These are phyloP conservation scores for Aureobasidium vineae DNA, from an alignment of 2,329 filamentous ascomycete genomes.

Conservation along the genomic window DNA sequence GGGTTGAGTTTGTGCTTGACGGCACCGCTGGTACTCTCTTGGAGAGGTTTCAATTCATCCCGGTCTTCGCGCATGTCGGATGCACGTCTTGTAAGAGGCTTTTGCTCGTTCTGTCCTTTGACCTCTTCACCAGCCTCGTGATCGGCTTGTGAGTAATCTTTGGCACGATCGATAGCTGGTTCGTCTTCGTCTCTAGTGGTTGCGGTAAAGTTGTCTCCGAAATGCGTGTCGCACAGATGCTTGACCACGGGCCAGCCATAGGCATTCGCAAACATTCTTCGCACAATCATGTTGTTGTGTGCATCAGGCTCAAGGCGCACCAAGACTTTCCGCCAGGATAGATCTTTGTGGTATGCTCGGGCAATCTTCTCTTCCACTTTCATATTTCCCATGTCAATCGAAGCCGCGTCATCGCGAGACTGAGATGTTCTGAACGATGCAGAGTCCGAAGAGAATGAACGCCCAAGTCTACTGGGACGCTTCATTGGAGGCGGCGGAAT, in stretches of 20 bases:
- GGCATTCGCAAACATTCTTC: slow-evolving; percentile 94
- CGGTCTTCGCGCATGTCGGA: slow-evolving; percentile 52
- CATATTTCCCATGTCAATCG: slow-evolving; percentile 66
- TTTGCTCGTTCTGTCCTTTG: slow-evolving; percentile 45
- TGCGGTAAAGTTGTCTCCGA: slow-evolving; percentile 70
- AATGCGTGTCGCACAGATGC: slow-evolving; percentile 92
- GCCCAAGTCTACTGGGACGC: slow-evolving; percentile 37
- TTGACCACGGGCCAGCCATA: slow-evolving; percentile 97
- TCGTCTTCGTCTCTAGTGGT: slow-evolving; percentile 67
- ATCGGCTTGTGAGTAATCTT: slow-evolving; percentile 43
- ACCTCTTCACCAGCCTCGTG: slow-evolving; percentile 63
- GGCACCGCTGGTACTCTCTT: slow-evolving; percentile 33
- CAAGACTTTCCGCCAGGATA: slow-evolving; percentile 95
- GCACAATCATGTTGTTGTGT: slow-evolving; percentile 97
- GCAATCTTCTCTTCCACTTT: slow-evolving; percentile 98
- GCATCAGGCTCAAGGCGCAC: slow-evolving; percentile 95
- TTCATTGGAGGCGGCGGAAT: slow-evolving; percentile 74
- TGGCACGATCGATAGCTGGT: slow-evolving; percentile 65
- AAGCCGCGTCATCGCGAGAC: neutral
- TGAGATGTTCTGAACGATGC: slow-evolving; percentile 31
- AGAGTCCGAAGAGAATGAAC: slow-evolving; percentile 43
- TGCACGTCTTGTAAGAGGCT: slow-evolving; percentile 44
- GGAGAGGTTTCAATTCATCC: slow-evolving; percentile 43
- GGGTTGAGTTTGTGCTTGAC: slow-evolving; percentile 34
- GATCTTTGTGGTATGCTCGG: slow-evolving; percentile 83